Base-by-base conservation (phyloP, 768 basidiomycete genomes). In the Astraeus odoratus region DNA sequence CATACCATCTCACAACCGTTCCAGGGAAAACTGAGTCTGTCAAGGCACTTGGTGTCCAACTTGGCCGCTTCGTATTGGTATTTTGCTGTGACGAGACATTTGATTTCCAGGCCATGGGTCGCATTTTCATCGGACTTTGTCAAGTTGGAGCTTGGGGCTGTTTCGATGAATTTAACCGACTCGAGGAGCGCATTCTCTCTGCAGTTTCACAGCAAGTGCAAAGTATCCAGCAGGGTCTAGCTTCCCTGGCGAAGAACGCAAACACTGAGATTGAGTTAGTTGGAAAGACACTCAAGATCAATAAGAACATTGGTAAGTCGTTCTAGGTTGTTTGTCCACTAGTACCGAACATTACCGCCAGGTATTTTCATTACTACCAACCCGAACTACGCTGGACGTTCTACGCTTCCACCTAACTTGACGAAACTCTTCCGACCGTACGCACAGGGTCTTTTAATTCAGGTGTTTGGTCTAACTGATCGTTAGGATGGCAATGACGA, bases 51-150 rank as follows among this genome's bases (percentile, higher is more conserved):
- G 96, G 96, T 40, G 91, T 97, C 2, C 94, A 96, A 57, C 80
- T 99, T 5, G 96, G 96, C 31, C 83, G 96, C 29, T 99, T 99
- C 58, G 96, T 99, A n/a, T 75, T 99, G 39, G 96, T 99, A n/a
- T 99, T 99, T 71, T 98, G 96, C 62, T 99, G 96, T 59, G 96
- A 99, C 65, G 96, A 99, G 64, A 96, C 90, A 0, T 98, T 99
- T 66, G 96, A 99, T 66, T 98, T 98, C 74, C 94, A 98, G 63
- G 96, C 96, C 1, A 98, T 99, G 96, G 96, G 96, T 51, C 88
- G 96, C 51, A 98, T 99, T 55, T 99, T 99, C 61, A 83, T 98
- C 56, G 96, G 96, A 42, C 78, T 99, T 12, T 99, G 96, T 68
- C 94, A 96, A 73, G 96, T 98, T 27, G 96, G 96, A 25, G 96